Conservation (phyloP, 306 rosid species). For the Quillaja saponaria region DNA sequence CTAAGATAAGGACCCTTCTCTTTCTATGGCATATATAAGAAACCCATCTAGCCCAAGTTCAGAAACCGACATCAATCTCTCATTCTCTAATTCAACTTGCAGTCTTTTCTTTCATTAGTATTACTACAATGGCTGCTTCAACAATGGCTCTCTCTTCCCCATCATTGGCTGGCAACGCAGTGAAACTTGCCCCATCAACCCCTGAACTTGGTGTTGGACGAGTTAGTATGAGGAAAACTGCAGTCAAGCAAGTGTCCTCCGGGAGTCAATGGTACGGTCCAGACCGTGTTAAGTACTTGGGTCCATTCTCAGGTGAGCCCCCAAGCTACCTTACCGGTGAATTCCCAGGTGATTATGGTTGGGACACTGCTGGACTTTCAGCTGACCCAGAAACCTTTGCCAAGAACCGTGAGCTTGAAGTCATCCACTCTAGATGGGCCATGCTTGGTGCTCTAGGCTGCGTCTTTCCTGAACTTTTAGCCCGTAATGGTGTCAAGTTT, state of each 20-base stretch:
- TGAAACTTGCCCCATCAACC: slow-evolving; percentile 52
- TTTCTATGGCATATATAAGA: background rate
- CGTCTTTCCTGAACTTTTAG: slow-evolving; percentile 79
- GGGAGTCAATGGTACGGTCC: slow-evolving; percentile 93
- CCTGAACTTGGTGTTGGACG: slow-evolving; percentile 39
- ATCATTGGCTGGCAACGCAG: slow-evolving; percentile 64
- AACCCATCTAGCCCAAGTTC: background rate
- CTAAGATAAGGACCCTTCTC: slow-evolving; percentile 40
- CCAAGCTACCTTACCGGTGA: slow-evolving; percentile 75
- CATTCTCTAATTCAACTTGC: background rate
- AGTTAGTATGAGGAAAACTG: slow-evolving; percentile 63
- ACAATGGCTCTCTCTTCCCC: slow-evolving; percentile 86
- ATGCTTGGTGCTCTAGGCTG: slow-evolving; percentile 89
- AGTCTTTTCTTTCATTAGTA: background rate
- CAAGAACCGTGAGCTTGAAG: slow-evolving; percentile 74
- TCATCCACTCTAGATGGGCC: slow-evolving; percentile 87
- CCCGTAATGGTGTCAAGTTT: slow-evolving; percentile 84
- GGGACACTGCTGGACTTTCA: slow-evolving; percentile 93
- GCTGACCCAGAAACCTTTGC: slow-evolving; percentile 92
- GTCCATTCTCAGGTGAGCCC: slow-evolving; percentile 84
- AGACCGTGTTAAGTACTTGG: slow-evolving; percentile 90
- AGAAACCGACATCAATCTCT: slow-evolving; percentile 8
- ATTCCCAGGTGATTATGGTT: slow-evolving; percentile 85
- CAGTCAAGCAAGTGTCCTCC: slow-evolving; percentile 37
- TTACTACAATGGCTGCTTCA: slow-evolving; percentile 65